A percentile compares a stretch with the other conserved stretches of the same genome.
Evolutionary conservation across 495 filamentous ascomycete species (phyloP).

Genomic region (Hypoxylon crocopeplum): DNA sequence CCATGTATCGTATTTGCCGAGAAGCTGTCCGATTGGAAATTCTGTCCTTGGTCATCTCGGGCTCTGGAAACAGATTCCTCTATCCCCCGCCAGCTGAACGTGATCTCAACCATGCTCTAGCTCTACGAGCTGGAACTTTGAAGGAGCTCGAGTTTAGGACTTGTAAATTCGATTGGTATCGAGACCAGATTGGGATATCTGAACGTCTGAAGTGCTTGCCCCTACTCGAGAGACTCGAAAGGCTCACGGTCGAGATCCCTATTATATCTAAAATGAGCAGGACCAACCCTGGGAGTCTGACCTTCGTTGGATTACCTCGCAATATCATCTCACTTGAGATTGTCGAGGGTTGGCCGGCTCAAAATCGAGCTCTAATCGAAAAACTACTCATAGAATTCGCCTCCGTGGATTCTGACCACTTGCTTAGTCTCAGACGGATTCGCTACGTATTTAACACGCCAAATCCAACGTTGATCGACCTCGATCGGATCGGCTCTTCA

Average conservation of each 20-base stretch:
- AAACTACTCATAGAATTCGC: not conserved
- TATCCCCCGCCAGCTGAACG: not conserved
- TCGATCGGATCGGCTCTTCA: too few relatives aligned
- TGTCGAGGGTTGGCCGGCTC: conserved; percentile 2
- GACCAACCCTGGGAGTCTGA: not conserved
- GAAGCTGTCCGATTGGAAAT: conserved; percentile 2
- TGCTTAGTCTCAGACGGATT: not conserved
- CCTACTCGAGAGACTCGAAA: not conserved
- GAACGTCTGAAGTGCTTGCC: conserved; percentile 4
- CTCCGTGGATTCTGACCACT: not conserved
- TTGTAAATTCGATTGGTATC: not conserved
- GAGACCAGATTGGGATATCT: not conserved
- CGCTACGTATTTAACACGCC: not conserved
- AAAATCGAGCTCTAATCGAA: not conserved
- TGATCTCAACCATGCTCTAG: conserved; percentile 13
- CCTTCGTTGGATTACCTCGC: not conserved
- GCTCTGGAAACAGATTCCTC: not conserved
- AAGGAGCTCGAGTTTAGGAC: conserved; percentile 15
- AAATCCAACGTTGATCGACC: too few relatives aligned
- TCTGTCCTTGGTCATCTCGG: conserved; percentile 11
- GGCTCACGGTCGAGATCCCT: conserved; percentile 8
- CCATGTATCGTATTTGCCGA: not conserved
- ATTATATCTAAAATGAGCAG: not conserved
- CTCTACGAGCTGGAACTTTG: conserved; percentile 2
- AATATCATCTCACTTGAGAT: conserved; percentile 5